Conservation (phyloP, 2,329 filamentous ascomycete species). For the Trichoderma sp. region DNA sequence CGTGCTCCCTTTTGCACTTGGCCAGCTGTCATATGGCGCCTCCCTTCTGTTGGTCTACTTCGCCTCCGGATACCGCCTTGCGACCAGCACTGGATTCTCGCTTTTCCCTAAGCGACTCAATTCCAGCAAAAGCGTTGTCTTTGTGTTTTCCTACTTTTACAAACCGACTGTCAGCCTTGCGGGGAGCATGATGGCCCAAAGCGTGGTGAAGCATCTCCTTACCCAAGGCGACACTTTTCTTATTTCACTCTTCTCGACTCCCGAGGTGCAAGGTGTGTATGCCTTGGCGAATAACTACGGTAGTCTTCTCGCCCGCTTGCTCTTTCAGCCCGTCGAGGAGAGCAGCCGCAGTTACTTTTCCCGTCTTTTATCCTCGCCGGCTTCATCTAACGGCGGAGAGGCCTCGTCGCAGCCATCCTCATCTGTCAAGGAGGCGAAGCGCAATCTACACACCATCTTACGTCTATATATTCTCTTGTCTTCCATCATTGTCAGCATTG, state of each 20-base stretch:
- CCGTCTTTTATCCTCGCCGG: constrained; percentile 59
- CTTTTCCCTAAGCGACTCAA: constrained; percentile 50
- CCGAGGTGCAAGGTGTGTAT: constrained; percentile 85
- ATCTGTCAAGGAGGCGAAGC: constrained; percentile 41
- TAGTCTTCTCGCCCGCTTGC: constrained; percentile 77
- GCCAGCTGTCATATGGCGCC: constrained; percentile 74
- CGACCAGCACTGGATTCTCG: constrained; percentile 63
- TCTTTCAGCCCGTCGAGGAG: constrained; percentile 96
- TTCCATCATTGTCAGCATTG: constrained; percentile 64
- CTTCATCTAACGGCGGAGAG: constrained; percentile 23
- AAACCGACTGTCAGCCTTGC: constrained; percentile 68
- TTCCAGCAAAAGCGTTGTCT: constrained; percentile 33
- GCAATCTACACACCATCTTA: constrained; percentile 63
- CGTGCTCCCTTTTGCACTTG: constrained; percentile 83
- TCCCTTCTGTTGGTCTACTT: constrained; percentile 70
- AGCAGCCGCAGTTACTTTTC: constrained; percentile 88
- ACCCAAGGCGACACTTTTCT: constrained; percentile 94
- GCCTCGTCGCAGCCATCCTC: constrained; percentile 25
- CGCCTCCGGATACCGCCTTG: constrained; percentile 56
- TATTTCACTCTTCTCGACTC: constrained; percentile 72
- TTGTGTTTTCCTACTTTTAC: constrained; percentile 63
- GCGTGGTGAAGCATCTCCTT: constrained; percentile 84
- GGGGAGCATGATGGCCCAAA: constrained; percentile 82
- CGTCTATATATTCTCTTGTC: constrained; percentile 74
- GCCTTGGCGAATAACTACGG: constrained; percentile 94